Evolutionary conservation across 108 stramenopile genomes (phyloP), one percentile per base, ranked within the genome.

Genomic region (Seminavis robusta): DNA sequence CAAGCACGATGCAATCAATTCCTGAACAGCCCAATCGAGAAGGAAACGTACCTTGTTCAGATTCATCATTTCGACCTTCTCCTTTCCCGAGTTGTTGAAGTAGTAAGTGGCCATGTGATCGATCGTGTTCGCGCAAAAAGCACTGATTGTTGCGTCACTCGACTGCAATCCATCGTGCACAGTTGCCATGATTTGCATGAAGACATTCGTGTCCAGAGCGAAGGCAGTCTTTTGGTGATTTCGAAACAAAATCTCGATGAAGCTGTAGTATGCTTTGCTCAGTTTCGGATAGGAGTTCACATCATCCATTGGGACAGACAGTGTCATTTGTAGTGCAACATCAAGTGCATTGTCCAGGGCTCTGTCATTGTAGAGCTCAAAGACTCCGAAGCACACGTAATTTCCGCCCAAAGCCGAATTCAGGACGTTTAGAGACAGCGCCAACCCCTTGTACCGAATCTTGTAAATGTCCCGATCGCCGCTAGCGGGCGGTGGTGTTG

Each of bases 361-460:
- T 26, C 88, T 75, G 73, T 98, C 98, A 34, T 96, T 88, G 81
- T 98, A 98, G 48, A 97, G 61, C 39, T 87, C 82, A 63, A 98
- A 98, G 36, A 98, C 98, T 32, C 98, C 98, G 52, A 97, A 97
- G 63, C 94, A 95, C 39, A 96, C 95, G 67, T 96, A 98, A 47
- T 94, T 95, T 38, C 98, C 98, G 52, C 91, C 79, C 31, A 98
- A 71, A 0, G 95, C 94, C n/a, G 89, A 88, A 54, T 93, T 95
- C 17, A 98, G 59, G 43, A 95, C 88, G 67, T 79, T 78, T 38
- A 97, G 57, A 43, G 89, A 76, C 39, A 97, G 53, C 11, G 92
- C 69, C 59, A 95, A 84, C 13, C 94, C 88, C 70, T 98, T 98
- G 77, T 95, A 97, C 45, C 86, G 87, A 61, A 80, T 69, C 65